phyloP scores from a whole-genome alignment of 179 eudicot species.

The Dionaea muscipula region DNA sequence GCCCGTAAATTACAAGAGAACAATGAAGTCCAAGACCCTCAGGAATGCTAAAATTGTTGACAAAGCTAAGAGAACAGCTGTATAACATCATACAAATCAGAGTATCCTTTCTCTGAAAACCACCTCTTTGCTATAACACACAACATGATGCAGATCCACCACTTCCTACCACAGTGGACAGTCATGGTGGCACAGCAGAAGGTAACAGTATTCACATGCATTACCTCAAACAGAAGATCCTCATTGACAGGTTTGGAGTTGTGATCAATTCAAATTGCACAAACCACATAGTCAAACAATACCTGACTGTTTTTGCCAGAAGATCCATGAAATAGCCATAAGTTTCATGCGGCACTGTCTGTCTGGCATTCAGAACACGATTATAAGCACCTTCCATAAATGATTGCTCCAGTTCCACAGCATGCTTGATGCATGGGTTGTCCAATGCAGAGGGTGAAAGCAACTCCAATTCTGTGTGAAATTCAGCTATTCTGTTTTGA shows the following conservation, averaged over 20 bases:
- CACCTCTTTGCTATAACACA: too few species aligned
- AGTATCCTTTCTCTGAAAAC: too few species aligned
- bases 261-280: neutral
- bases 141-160: too few species aligned
- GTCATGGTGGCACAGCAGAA: too few species aligned
- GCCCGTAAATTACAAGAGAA: too few species aligned
- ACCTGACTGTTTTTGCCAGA: slow-evolving; percentile 94
- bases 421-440: slow-evolving; percentile 82
- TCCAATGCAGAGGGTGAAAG: slow-evolving; percentile 75
- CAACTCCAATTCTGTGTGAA: slow-evolving; percentile 88
- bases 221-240: too few species aligned
- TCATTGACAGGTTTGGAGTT: neutral
- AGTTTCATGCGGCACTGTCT: slow-evolving; percentile 85
- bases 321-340: slow-evolving; percentile 91
- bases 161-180: too few species aligned
- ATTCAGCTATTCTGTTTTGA: slow-evolving; percentile 92
- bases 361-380: slow-evolving; percentile 88
- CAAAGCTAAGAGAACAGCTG: too few species aligned
- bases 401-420: slow-evolving; percentile 88
- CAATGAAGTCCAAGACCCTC: too few species aligned
- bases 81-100: too few species aligned
- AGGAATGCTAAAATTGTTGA: too few species aligned
- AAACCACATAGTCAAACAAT: slow-evolving; percentile 4
- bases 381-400: slow-evolving; percentile 99
- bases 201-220: too few species aligned